Conservation (phyloP, 2,329 filamentous ascomycete species). For the Cryphonectria parasitica region DNA sequence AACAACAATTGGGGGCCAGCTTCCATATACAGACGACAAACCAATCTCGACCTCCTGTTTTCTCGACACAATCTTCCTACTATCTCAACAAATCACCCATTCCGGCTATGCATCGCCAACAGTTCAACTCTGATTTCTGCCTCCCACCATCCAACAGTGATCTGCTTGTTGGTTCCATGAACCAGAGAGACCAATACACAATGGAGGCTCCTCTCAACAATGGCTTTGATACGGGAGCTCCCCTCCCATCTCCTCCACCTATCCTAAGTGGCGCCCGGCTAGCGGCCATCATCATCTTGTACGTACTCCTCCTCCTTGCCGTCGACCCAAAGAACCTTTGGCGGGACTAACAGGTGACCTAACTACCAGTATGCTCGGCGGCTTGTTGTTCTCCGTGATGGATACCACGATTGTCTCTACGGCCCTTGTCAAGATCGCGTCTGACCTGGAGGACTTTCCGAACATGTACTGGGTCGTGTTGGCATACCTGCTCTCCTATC, state of each 20-base stretch:
- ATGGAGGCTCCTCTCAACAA: constrained; percentile 23
- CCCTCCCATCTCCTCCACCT: constrained; percentile 15
- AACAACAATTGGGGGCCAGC: constrained; percentile 2
- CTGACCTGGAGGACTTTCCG: constrained; percentile 54
- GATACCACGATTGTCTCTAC: constrained; percentile 64
- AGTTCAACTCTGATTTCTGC: constrained; percentile 9
- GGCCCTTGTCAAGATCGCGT: constrained; percentile 59
- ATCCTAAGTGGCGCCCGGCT: constrained; percentile 16
- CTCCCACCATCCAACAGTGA: constrained; percentile 20
- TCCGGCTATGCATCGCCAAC: background rate
- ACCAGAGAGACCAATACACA: constrained; percentile 19
- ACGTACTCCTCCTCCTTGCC: background rate
- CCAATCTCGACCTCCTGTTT: constrained; percentile 17
- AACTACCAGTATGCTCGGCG: constrained; percentile 49
- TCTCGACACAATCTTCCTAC: constrained; percentile 20
- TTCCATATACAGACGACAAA: constrained; percentile 15
- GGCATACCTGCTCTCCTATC: constrained; percentile 60
- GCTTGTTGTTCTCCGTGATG: constrained; percentile 60
- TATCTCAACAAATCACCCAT: background rate
- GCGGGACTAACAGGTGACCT: constrained; percentile 7
- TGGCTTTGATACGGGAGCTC: background rate
- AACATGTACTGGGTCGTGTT: constrained; percentile 60
- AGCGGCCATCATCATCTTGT: constrained; percentile 25
- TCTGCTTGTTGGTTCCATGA: constrained; percentile 18
- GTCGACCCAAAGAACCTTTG: background rate